Evolutionary conservation across 306 rosid genomes (phyloP).

Genomic region (Rosa lucieae): DNA sequence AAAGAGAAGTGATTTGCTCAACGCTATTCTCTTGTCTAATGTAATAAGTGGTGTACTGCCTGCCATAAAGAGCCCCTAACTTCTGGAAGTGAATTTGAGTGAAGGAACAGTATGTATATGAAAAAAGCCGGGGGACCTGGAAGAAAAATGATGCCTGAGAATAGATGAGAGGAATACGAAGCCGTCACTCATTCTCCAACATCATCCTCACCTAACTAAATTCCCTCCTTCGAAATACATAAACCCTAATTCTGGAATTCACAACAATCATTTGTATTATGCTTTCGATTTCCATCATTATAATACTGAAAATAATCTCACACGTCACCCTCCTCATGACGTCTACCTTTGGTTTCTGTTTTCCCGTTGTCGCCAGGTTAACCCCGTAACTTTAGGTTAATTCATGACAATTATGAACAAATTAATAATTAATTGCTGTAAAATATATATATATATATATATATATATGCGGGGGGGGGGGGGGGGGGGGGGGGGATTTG

Average conservation of each 20-base stretch:
- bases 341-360: conserved; percentile 43
- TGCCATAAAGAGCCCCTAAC: conserved; percentile 29
- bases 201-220: conserved; percentile 65
- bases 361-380: conserved; percentile 35
- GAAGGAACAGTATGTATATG: conserved; percentile 13
- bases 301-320: conserved; percentile 42
- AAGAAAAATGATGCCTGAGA: conserved; percentile 53
- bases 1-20: background rate
- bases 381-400: conserved; percentile 55
- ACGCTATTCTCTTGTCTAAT: background rate
- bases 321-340: conserved; percentile 62
- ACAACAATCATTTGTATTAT: conserved; percentile 48
- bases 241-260: conserved; percentile 63
- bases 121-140: conserved; percentile 8
- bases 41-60: background rate
- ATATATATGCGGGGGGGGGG: background rate
- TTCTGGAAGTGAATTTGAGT: conserved; percentile 42
- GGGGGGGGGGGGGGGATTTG: background rate
- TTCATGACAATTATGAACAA: background rate
- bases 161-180: conserved; percentile 53
- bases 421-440: no score
- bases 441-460: background rate
- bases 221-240: conserved; percentile 50
- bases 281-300: conserved; percentile 34
- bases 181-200: conserved; percentile 99